Evolutionary conservation across 2,329 filamentous ascomycete species (phyloP).

Genomic region (Sclerotinia subarctica): DNA sequence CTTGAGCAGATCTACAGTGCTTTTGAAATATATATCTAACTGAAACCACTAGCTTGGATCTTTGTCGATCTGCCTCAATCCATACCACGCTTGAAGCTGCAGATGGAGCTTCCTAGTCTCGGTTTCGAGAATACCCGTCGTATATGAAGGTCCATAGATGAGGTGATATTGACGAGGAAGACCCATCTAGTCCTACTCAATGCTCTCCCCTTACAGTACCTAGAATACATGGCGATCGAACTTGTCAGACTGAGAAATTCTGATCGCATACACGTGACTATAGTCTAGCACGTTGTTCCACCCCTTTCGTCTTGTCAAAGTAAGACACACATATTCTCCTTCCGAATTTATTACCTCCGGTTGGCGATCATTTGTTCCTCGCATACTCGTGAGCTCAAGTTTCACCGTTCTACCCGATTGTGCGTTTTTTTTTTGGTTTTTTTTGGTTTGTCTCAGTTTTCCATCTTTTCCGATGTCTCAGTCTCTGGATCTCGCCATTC

Average conservation of each 20-base stretch:
- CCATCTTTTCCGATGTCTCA: constrained; percentile 16
- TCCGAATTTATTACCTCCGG: constrained; percentile 17
- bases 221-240: not conserved
- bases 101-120: not conserved
- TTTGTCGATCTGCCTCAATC: not conserved
- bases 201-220: not conserved
- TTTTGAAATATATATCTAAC: not conserved
- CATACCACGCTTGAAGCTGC: not conserved
- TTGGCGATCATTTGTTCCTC: constrained; percentile 1
- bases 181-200: not conserved
- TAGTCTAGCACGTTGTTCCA: constrained; percentile 2
- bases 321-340: constrained; percentile 20
- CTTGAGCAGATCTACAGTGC: not conserved
- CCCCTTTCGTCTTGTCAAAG: constrained; percentile 2
- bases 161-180: not conserved
- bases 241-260: not conserved
- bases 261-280: not conserved
- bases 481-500: not conserved
- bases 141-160: not conserved
- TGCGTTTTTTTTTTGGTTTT: constrained; percentile 10
- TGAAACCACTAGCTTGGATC: not conserved
- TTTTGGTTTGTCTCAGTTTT: constrained; percentile 7
- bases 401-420: constrained; percentile 19
- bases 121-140: not conserved
- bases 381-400: constrained; percentile 17